Evolutionary conservation across 192 early-diverging fungal species (phyloP).

Genomic region (Gonapodya sp.): DNA sequence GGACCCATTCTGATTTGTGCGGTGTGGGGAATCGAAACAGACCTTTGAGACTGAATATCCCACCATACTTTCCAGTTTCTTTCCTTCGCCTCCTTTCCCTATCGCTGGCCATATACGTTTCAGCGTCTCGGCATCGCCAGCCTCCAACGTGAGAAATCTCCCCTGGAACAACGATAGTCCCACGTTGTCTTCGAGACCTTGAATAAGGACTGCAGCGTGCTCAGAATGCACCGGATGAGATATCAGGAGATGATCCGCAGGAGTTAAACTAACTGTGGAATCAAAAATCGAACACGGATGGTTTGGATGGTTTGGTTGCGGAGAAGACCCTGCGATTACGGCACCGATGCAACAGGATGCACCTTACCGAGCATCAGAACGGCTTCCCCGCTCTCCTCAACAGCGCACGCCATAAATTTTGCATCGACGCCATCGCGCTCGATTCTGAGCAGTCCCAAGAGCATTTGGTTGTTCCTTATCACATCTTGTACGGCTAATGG

Average conservation of each 20-base stretch:
- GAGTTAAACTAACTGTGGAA: constrained; percentile 2
- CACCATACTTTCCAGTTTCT: constrained; percentile 1
- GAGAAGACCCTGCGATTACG: constrained; percentile 3
- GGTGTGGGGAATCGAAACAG: neutral
- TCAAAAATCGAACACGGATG: no score
- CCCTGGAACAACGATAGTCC: constrained; percentile 1
- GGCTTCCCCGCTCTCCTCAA: constrained; percentile 3
- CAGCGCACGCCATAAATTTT: constrained; percentile 3
- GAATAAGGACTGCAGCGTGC: neutral
- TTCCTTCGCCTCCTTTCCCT: constrained; percentile 1
- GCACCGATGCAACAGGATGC: constrained; percentile 3
- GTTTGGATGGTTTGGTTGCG: constrained; percentile 1
- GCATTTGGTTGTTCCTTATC: constrained; percentile 2
- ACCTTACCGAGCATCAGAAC: neutral
- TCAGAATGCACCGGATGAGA: constrained; percentile 3
- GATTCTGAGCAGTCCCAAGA: constrained; percentile 1
- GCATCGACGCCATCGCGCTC: constrained; percentile 1
- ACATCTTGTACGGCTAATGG: constrained; percentile 1
- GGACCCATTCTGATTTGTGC: constrained; percentile 1
- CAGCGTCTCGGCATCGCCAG: constrained; percentile 3
- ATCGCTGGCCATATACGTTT: neutral
- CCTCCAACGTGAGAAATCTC: constrained; percentile 1
- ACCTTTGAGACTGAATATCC: constrained; percentile 1
- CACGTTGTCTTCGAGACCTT: neutral
- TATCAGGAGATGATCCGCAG: constrained; percentile 3